A percentile compares a stretch with the other conserved stretches of the same genome.
Conservation (phyloP, 352 stramenopile species). For the Globisporangium viniferum region DNA sequence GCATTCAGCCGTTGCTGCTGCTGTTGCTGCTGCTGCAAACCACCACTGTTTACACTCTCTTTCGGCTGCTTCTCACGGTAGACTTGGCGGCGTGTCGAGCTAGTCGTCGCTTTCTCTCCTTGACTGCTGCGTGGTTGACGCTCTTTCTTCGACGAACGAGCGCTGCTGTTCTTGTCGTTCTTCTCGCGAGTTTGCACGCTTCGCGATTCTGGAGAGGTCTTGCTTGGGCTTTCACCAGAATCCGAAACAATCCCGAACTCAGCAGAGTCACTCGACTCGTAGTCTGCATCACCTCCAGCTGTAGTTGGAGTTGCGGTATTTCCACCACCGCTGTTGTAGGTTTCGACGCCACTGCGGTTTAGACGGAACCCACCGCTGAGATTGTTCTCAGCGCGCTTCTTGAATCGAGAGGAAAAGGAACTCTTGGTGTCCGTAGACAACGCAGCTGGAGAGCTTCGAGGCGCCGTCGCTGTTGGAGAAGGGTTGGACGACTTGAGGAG, state of each 20-base stretch:
- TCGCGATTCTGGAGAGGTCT: slow-evolving; percentile 9
- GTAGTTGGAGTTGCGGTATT: background rate
- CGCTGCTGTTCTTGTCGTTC: slow-evolving; percentile 23
- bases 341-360: background rate
- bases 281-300: slow-evolving; percentile 5
- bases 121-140: background rate
- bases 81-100: slow-evolving; percentile 37
- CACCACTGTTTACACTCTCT: slow-evolving; percentile 9
- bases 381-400: slow-evolving; percentile 2
- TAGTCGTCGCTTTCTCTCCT: slow-evolving; percentile 13
- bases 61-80: slow-evolving; percentile 61
- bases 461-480: background rate
- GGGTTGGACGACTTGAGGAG: background rate
- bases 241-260: slow-evolving; percentile 13
- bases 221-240: slow-evolving; percentile 16
- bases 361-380: background rate
- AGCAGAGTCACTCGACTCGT: slow-evolving; percentile 20
- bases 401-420: background rate
- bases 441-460: slow-evolving; percentile 5
- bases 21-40: background rate
- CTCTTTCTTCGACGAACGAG: slow-evolving; percentile 21
- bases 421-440: background rate
- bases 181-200: slow-evolving; percentile 18
- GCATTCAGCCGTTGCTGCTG: background rate
- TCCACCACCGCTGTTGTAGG: background rate